Evolutionary conservation across 1,284 basidiomycete genomes (phyloP), one percentile per base, ranked within the genome.

Genomic region (Wolfiporia cocos): DNA sequence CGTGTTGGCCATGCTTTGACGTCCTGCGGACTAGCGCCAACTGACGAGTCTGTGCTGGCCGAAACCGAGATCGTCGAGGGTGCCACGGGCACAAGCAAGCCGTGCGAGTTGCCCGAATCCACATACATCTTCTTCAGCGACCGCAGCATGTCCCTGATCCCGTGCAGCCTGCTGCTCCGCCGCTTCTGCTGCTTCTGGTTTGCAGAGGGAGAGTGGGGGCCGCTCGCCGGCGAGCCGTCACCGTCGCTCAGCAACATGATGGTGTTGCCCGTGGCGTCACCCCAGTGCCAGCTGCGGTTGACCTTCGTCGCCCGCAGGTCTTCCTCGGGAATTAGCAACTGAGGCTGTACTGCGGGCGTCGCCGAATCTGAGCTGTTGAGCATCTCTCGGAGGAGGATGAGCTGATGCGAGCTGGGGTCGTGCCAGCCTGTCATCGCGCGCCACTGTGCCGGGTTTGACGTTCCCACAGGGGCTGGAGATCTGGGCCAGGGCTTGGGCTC

Each of bases 361-460:
- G 66, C 61, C 14, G 56, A 48, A 39, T 70, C 63, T 0, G 68
- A 57, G 19, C 63, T 67, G 39, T 63, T 65, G 10, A 80, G 62
- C 74, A 80, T 78, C 24, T 71, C 70, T 11, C 69, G 63, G 4
- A 80, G 59, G 3, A 80, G 63, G 38, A 68, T 61, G 12, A 66
- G 60, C 50, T 77, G 75, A 4, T 74, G 58, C 60, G 77, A 64
- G 18, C 66, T 71, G 26, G 78, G 63, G 45, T 92, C 89, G 50
- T 87, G 79, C 26, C 86, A 68, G 1, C 86, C 87, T 0, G 84
- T 85, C 5, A 85, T 86, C 0, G 85, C 84, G 2, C 81, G 69
- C 84, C 84, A 87, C 11, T 73, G 70, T 3, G 61, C 46, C 15
- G 52, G 63, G 2, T 68, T 60, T 3, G 63, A 61, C 1, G 71